phyloP scores from a whole-genome alignment of 2,329 filamentous ascomycete genomes.

The Domatiomyces catenatus region DNA sequence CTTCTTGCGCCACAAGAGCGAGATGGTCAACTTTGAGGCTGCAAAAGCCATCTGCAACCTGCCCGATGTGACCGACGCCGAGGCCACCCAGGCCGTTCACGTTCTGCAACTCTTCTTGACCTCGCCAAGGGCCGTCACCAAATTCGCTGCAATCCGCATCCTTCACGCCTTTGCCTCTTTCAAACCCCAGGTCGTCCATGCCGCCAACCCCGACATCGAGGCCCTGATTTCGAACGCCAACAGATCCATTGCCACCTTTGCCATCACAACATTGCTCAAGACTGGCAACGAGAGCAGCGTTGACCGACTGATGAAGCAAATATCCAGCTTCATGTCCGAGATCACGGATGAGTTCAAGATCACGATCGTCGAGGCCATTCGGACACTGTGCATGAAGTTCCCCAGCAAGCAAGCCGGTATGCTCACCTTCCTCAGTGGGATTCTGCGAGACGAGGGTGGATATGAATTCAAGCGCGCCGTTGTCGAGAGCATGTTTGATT shows the following conservation, averaged over 20 bases:
- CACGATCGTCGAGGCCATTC: slow-evolving; percentile 97
- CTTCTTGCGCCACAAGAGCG: slow-evolving; percentile 95
- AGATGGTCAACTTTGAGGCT: slow-evolving; percentile 98
- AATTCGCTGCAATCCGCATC: slow-evolving; percentile 92
- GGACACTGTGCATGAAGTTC: slow-evolving; percentile 92
- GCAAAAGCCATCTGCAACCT: slow-evolving; percentile 96
- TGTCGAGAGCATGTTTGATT: slow-evolving; percentile 97
- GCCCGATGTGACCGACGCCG: slow-evolving; percentile 78
- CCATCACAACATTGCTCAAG: slow-evolving; percentile 94
- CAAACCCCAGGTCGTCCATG: slow-evolving; percentile 81
- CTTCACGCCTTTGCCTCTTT: slow-evolving; percentile 93
- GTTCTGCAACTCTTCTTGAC: slow-evolving; percentile 93
- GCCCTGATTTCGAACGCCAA: slow-evolving; percentile 93
- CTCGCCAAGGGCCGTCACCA: slow-evolving; percentile 85
- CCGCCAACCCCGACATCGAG: slow-evolving; percentile 96
- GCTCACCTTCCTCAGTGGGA: slow-evolving; percentile 93
- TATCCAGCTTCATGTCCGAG: slow-evolving; percentile 94
- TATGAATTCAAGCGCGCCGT: slow-evolving; percentile 97
- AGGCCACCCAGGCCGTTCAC: slow-evolving; percentile 83
- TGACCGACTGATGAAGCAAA: slow-evolving; percentile 96
- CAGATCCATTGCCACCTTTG: slow-evolving; percentile 92
- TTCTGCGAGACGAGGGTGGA: slow-evolving; percentile 86
- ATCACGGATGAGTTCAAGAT: slow-evolving; percentile 99
- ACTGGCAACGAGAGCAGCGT: slow-evolving; percentile 96
- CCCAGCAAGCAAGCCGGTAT: slow-evolving; percentile 96